Evolutionary conservation across 2,329 filamentous ascomycete species (phyloP).

Genomic region (Cytospora piceae): DNA sequence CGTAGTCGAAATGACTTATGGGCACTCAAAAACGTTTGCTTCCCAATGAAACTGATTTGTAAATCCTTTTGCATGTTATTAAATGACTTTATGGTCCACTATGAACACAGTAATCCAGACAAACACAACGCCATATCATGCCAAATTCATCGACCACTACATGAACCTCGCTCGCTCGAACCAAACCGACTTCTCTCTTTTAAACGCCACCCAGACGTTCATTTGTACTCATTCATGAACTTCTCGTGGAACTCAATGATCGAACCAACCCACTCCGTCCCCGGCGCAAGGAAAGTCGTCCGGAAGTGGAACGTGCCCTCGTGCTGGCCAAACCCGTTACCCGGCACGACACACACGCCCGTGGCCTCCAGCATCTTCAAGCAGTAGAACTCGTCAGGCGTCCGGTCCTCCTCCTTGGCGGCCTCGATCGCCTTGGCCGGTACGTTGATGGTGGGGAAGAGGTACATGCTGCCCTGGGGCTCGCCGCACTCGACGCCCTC

Average conservation of each 20-base stretch:
- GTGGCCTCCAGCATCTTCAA: constrained; percentile 89
- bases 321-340: constrained; percentile 92
- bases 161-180: not conserved
- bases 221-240: constrained; percentile 83
- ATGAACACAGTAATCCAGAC: constrained; percentile 11
- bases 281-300: constrained; percentile 94
- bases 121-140: constrained; percentile 20
- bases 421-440: constrained; percentile 76
- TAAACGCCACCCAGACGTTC: constrained; percentile 30
- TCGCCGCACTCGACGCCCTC: constrained; percentile 90
- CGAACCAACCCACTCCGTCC: constrained; percentile 89
- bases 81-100: not conserved
- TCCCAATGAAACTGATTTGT: constrained; percentile 1
- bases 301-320: constrained; percentile 91
- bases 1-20: constrained; percentile 22
- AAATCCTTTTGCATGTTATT: constrained; percentile 10
- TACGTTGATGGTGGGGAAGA: constrained; percentile 91
- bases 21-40: constrained; percentile 5
- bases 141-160: constrained; percentile 8
- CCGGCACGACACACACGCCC: constrained; percentile 91
- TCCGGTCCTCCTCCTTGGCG: constrained; percentile 72
- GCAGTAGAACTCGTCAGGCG: constrained; percentile 92
- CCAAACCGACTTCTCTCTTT: constrained; percentile 1
- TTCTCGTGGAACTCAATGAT: constrained; percentile 89
- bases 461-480: constrained; percentile 97